Evolutionary conservation across 2,329 filamentous ascomycete species (phyloP), one percentile per base, ranked within the genome.

Genomic region (Emericellopsis atlantica): DNA sequence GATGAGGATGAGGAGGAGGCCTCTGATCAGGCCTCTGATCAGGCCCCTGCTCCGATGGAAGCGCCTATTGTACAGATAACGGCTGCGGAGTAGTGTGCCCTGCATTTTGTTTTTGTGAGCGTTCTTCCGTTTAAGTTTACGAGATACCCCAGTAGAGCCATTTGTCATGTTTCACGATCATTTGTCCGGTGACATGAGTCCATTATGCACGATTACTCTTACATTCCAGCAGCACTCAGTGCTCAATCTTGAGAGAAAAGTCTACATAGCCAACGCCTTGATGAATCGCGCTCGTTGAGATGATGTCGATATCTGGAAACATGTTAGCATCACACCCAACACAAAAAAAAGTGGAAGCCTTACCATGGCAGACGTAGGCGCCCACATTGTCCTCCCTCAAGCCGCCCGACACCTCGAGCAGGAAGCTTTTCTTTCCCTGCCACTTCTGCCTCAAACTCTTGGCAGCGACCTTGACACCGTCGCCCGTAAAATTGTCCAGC

Each of bases 231-330:
- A n/a, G 18, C 29, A n/a, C 22, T 50, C 54, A 61, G 39, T 62
- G 60, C 35, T 64, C 58, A 47, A 98, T 89, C 69, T 98, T 98
- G 50, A 98, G 70, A 5, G 89, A 95, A 59, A 95, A 96, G 60
- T 98, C 92, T 36, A 98, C 79, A 57, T 95, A 88, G 24, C 84
- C 78, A 4, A 93, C 87, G 3, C 92, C 90, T 65, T 98, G 92
- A 55, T 98, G 92, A 54, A 98, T 95, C 40, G 85, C 90, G 58
- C 89, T 95, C 35, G 90, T 95, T 35, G 89, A 95, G 51, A 96
- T 80, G 49, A 98, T 89, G 61, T 98, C 92, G 50, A 98, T 79
- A 62, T 96, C 88, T 72, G 33, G 12, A 22, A 34, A 4, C 15
- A 23, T 16, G 29, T 22, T n/a, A 34, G 29, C 16, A 10, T 10